These are phyloP conservation scores for Nothopassalora personata DNA, from an alignment of 2,329 filamentous ascomycete species.

Conservation along the genomic window DNA sequence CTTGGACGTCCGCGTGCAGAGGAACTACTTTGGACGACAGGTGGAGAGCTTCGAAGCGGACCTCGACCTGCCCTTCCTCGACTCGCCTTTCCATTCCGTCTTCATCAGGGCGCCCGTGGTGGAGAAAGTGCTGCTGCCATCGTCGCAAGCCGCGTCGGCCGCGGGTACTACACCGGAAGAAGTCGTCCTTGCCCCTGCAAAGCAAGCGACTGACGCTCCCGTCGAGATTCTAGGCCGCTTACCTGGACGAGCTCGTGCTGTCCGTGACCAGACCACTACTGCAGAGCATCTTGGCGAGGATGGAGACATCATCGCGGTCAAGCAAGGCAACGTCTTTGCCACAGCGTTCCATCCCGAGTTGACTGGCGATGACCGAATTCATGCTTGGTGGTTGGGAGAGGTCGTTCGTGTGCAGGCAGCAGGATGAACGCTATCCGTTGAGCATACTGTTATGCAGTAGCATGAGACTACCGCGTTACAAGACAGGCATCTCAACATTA, in stretches of 20 bases:
- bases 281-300: conserved; percentile 46
- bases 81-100: conserved; percentile 65
- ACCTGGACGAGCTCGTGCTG: conserved; percentile 47
- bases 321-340: conserved; percentile 85
- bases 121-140: conserved; percentile 66
- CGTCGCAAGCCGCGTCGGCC: conserved; percentile 1
- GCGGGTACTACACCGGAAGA: conserved; percentile 38
- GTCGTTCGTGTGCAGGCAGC: conserved; percentile 38
- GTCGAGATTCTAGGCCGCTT: conserved; percentile 57
- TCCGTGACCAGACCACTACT: conserved; percentile 45
- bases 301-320: conserved; percentile 80
- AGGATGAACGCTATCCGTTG: not conserved
- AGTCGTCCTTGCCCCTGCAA: conserved; percentile 55
- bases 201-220: conserved; percentile 42
- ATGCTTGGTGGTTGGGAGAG: conserved; percentile 85
- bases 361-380: conserved; percentile 80
- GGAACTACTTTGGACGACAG: conserved; percentile 93
- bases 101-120: conserved; percentile 96
- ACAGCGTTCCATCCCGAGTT: conserved; percentile 95
- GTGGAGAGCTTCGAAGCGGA: conserved; percentile 82
- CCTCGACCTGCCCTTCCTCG: conserved; percentile 64
- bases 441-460: too few relatives aligned
- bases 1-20: conserved; percentile 80
- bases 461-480: too few relatives aligned
- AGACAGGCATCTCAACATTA: too few relatives aligned